Evolutionary conservation across 2,329 filamentous ascomycete genomes (phyloP), one percentile per base, ranked within the genome.

Genomic region (Fusarium fujikuroi): DNA sequence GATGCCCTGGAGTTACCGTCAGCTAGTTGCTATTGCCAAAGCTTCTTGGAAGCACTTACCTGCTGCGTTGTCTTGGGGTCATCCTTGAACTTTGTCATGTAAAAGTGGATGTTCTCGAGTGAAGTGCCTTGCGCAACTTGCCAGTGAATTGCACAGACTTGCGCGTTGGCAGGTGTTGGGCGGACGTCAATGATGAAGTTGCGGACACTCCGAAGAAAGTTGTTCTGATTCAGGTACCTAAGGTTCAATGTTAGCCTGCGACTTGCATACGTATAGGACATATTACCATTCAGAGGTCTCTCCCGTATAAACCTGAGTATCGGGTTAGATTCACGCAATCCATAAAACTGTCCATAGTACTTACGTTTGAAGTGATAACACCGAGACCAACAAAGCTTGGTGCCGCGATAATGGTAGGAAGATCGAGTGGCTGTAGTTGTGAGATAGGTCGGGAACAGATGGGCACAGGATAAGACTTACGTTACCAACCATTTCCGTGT

Each of bases 131-230:
- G 89, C 3, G 88, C 88, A n/a, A 90, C 88, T 63, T 90, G 89
- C 89, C 89, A 92, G 76, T 91, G 89, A 39, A 91, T 86, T 75
- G 85, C 87, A 36, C 79, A 82, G 6, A 80, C 79, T 30, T 78
- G 70, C 2, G 77, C 79, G 9, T 70, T 65, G 3, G 77, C 72
- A 6, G 79, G 70, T n/a, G 81, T 81, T 23, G 50, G 70, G 7
- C 78, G 78, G 11, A 84, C 80, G 76, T 93, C 91, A 43, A 93
- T 83, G 62, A 90, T 83, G 54, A 93, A 85, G 76, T 93, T 93
- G 14, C 90, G 85, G 65, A 93, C 86, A 72, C 90, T 88, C 49
- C 90, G 85, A 77, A 86, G 91, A 80, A 93, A 93, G 15, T 91
- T 88, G 73, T 89, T 90, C 40, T 89, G 68, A 46, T 78, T 77